Evolutionary conservation across 1,139 yeast genomes (phyloP), one percentile per base, ranked within the genome.

Genomic region (Diutina mesorugosa): DNA sequence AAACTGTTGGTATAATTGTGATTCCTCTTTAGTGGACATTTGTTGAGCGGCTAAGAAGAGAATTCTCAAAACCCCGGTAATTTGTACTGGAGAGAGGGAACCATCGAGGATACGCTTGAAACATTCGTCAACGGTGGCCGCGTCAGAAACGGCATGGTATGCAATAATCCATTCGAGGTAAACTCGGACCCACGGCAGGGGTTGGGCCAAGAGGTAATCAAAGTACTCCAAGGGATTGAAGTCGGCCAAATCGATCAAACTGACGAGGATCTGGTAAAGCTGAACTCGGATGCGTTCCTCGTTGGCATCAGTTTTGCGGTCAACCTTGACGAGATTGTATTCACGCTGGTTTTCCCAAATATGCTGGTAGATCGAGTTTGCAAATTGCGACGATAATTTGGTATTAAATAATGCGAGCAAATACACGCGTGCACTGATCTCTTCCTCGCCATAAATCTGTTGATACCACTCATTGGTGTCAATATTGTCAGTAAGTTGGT

Each of bases 151-250:
- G 26, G 30, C 16, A 8, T 72, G 65, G 30, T 68, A 66, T 0
- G 90, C 77, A 51, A 86, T 69, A 6, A 85, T 72, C 97, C 97
- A 90, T 64, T 90, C 97, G 57, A 87, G 69, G 63, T 85, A 87
- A 3, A 80, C 71, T 58, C 97, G 79, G 1, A 81, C 88, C 58
- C 85, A 72, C 0, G 96, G 97, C 60, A 95, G 86, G 12, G 90
- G 82, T 57, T 57, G 7, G 63, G 63, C 47, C 71, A 60, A 47
- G 65, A 65, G 6, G 26, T 61, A 54, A 1, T 58, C 57, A 21
- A 59, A 30, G 1, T 54, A 50, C 1, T 28, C 35, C 2, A 35
- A 35, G 5, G 51, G 52, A 12, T 65, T 68, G 3, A 72, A 10
- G 6, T 8, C 6, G 21, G 21, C 57, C 21, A 59, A 61, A 50